Evolutionary conservation across 306 rosid genomes (phyloP), one percentile per base, ranked within the genome.

Genomic region (Rosa rugosa): DNA sequence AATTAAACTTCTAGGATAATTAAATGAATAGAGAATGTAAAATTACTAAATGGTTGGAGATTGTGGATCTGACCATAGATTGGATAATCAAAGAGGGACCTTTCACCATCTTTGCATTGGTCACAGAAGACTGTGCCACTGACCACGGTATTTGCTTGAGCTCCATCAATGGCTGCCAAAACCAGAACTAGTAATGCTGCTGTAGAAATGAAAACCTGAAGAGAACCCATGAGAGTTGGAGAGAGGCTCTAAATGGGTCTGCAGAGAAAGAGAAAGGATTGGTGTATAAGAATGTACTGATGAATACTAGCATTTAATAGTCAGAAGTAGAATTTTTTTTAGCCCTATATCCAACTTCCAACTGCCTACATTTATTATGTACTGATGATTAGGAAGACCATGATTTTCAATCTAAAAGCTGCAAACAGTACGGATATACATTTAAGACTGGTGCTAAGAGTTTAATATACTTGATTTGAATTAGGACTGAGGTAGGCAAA

Each of bases 101-200:
- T 80, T 66, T 92, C 80, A 46, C 98, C 98, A 53, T 92, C 97
- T 80, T 92, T 94, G 92, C 98, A 94, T 76, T 94, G 97, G 76
- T 94, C 98, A 78, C 98, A 94, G 74, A 84, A 87, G 87, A 94
- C 98, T 9, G 90, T 88, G 73, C 98, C 97, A 18, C 88, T 86
- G 83, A 94, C 89, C 86, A 77, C 54, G 25, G 97, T 82, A 64
- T 86, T 87, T 68, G 88, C 97, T 22, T 27, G 74, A 36, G 82
- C 80, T 83, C 77, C 91, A 83, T 86, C 50, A 75, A 84, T 82
- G 86, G 84, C 83, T 7, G 82, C 76, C 53, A 83, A 77, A 84
- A 91, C 70, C 47, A 91, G 81, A 78, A 83, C 5, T 72, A 68
- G 16, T 67, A 65, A 36, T 36, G 70, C 70, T 65, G 82, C 76